Conservation (phyloP, 192 early-diverging fungal species). For the Backusella macrospora region DNA sequence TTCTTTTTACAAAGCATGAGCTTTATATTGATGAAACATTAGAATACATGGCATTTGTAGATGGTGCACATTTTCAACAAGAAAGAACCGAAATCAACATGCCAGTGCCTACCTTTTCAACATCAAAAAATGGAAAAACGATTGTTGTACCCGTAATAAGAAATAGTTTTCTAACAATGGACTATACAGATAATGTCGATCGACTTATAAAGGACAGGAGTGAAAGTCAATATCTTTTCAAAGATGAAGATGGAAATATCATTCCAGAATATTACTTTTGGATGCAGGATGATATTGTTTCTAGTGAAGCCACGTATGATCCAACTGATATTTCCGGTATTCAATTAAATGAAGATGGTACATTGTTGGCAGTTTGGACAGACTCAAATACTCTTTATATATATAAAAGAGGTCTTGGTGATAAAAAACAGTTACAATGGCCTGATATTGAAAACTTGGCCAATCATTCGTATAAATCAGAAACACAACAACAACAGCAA, state of each 20-base stretch:
- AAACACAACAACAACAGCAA: constrained; percentile 1
- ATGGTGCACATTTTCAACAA: constrained; percentile 31
- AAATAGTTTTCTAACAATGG: constrained; percentile 24
- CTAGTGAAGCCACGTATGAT: constrained; percentile 2
- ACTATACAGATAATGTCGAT: constrained; percentile 26
- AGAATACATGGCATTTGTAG: constrained; percentile 37
- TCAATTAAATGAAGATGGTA: constrained; percentile 28
- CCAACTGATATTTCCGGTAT: constrained; percentile 25
- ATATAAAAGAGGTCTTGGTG: constrained; percentile 36
- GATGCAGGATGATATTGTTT: constrained; percentile 2
- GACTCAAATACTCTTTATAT: constrained; percentile 34
- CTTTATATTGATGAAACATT: constrained; percentile 12
- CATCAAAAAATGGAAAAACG: neutral
- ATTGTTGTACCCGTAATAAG: constrained; percentile 24
- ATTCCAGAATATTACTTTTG: constrained; percentile 27
- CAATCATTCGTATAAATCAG: neutral
- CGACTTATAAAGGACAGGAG: neutral
- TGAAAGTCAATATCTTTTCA: constrained; percentile 15
- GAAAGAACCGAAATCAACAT: constrained; percentile 22
- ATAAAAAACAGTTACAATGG: constrained; percentile 10
- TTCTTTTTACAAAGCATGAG: constrained; percentile 1
- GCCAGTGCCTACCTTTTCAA: constrained; percentile 18
- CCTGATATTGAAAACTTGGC: neutral
- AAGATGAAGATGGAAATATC: constrained; percentile 13
- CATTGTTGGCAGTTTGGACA: constrained; percentile 32